Conservation (phyloP, 2,329 filamentous ascomycete genomes). For the Penicillium sp. region DNA sequence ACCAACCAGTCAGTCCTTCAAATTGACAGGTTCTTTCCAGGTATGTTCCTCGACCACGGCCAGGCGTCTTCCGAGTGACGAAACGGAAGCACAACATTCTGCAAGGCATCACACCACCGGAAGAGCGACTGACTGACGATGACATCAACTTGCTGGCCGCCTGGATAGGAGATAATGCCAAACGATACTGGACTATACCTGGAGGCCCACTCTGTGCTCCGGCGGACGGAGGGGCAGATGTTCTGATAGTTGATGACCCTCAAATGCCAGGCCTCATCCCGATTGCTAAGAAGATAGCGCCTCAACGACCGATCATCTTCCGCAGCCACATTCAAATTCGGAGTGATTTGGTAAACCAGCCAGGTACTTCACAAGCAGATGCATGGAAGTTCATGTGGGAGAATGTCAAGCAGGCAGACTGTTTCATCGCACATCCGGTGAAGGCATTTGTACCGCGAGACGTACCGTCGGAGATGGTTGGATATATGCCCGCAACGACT, state of each 20-base stretch:
- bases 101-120: conserved; percentile 65
- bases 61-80: conserved; percentile 73
- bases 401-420: conserved; percentile 62
- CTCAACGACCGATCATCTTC: conserved; percentile 70
- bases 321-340: conserved; percentile 79
- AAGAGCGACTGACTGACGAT: conserved; percentile 57
- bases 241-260: conserved; percentile 74
- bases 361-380: conserved; percentile 62
- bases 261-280: conserved; percentile 78
- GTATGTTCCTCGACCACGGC: conserved; percentile 71
- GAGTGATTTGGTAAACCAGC: conserved; percentile 60
- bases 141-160: conserved; percentile 59
- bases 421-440: conserved; percentile 79
- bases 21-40: conserved; percentile 24
- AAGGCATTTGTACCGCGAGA: conserved; percentile 65
- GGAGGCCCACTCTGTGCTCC: conserved; percentile 61
- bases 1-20: not conserved
- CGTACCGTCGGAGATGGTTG: conserved; percentile 61
- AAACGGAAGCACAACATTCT: conserved; percentile 88
- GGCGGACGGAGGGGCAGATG: conserved; percentile 65
- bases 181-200: conserved; percentile 65
- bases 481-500: conserved; percentile 72
- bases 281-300: conserved; percentile 64
- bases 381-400: conserved; percentile 72
- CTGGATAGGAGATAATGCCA: conserved; percentile 69